phyloP scores from a whole-genome alignment of 768 basidiomycete species.

The Lactarius tabidus region DNA sequence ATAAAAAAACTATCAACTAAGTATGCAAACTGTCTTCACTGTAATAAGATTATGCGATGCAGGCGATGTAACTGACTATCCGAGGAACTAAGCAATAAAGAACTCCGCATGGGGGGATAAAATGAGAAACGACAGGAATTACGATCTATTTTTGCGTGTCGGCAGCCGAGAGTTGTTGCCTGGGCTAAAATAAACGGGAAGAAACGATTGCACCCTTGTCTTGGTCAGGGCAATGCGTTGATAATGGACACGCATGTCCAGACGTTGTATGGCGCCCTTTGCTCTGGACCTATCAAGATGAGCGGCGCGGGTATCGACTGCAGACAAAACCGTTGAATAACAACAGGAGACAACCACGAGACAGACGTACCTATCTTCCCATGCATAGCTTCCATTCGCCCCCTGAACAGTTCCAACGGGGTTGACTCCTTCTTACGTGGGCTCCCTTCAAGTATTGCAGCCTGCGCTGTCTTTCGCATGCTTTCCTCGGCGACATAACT shows the following conservation, averaged over 20 bases:
- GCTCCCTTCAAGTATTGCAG: conserved; percentile 20
- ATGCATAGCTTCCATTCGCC: conserved; percentile 50
- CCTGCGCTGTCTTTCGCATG: conserved; percentile 3
- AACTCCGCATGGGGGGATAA: background rate
- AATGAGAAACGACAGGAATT: background rate
- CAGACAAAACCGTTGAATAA: background rate
- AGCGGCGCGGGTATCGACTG: conserved; percentile 70
- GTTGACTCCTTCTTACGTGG: conserved; percentile 36
- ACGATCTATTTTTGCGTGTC: conserved; percentile 10
- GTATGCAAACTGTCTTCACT: background rate
- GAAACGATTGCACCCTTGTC: conserved; percentile 18
- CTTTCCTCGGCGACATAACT: conserved; percentile 51
- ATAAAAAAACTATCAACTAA: background rate
- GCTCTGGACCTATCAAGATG: conserved; percentile 72
- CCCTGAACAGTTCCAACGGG: conserved; percentile 47
- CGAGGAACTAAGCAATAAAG: conserved; percentile 26
- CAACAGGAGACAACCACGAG: background rate
- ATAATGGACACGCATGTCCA: conserved; percentile 60
- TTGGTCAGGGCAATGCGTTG: conserved; percentile 43
- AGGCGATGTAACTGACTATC: background rate
- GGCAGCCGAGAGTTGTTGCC: conserved; percentile 11
- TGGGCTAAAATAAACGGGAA: conserved; percentile 17
- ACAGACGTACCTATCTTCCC: conserved; percentile 54
- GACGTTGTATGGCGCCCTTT: conserved; percentile 63
- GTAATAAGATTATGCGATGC: conserved; percentile 1